phyloP scores from a whole-genome alignment of 83 land plant species.

The Diphasiastrum complanatum region DNA sequence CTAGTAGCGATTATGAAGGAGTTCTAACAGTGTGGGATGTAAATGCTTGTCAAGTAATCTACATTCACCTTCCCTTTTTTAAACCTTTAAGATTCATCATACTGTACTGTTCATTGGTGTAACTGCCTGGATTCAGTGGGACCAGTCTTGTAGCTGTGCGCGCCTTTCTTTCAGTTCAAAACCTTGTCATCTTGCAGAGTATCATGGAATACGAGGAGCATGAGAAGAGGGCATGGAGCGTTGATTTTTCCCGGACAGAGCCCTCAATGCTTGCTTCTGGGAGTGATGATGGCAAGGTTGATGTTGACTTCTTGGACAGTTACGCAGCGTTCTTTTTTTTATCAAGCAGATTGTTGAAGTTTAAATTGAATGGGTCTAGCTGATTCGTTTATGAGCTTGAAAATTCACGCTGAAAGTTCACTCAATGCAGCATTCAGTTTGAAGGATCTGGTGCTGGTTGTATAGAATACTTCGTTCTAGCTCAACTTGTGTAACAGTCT shows the following conservation, averaged over 20 bases:
- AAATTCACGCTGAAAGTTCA: too few relatives aligned
- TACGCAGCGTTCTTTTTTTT: too few relatives aligned
- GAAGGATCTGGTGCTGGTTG: too few relatives aligned
- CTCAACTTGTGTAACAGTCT: too few relatives aligned
- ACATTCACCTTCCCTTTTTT: too few relatives aligned
- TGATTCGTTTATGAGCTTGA: too few relatives aligned
- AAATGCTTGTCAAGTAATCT: conserved; percentile 72
- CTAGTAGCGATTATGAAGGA: conserved; percentile 98
- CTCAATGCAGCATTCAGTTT: too few relatives aligned
- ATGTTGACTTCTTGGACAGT: too few relatives aligned
- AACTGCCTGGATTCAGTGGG: background rate
- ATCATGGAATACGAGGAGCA: conserved; percentile 97
- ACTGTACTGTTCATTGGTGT: background rate
- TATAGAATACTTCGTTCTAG: too few relatives aligned
- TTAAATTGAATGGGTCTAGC: too few relatives aligned
- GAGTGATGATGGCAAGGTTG: conserved; percentile 99
- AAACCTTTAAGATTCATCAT: too few relatives aligned
- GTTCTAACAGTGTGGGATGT: conserved; percentile 99
- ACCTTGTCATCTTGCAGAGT: conserved; percentile 39
- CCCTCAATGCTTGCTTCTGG: conserved; percentile 96
- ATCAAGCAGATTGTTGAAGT: too few relatives aligned
- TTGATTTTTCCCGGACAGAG: conserved; percentile 92
- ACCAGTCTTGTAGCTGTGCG: background rate
- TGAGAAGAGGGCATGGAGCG: conserved; percentile 99
- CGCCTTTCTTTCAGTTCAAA: background rate